Conservation (phyloP, 108 stramenopile genomes). For the Licmophora abbreviata region DNA sequence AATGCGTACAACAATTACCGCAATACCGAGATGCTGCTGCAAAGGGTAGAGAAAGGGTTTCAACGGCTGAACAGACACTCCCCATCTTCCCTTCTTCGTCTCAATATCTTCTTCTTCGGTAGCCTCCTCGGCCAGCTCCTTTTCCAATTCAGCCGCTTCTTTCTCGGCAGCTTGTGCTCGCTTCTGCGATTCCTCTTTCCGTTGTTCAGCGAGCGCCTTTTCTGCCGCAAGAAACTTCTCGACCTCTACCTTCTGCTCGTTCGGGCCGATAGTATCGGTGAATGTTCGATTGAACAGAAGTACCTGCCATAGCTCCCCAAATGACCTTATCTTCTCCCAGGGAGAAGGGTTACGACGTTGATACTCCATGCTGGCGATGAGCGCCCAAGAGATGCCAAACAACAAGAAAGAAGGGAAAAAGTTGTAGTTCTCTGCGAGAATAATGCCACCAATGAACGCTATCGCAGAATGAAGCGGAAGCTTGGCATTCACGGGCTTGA, state of each 20-base stretch:
- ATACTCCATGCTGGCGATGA: background rate
- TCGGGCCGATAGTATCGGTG: slow-evolving; percentile 17
- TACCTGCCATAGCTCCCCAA: slow-evolving; percentile 5
- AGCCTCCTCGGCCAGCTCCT: background rate
- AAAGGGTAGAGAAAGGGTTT: slow-evolving; percentile 13
- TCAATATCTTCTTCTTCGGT: background rate
- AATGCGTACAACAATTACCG: slow-evolving; percentile 25
- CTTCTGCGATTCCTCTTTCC: slow-evolving; percentile 12
- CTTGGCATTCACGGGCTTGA: background rate
- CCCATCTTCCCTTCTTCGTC: background rate
- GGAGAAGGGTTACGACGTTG: background rate
- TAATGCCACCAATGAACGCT: slow-evolving; percentile 33
- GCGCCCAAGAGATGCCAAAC: slow-evolving; percentile 28
- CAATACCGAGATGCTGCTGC: slow-evolving; percentile 10
- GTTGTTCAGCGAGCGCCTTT: slow-evolving; percentile 15
- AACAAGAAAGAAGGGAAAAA: slow-evolving; percentile 44
- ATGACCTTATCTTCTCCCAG: background rate
- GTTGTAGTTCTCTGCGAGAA: slow-evolving; percentile 39
- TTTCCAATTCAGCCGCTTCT: background rate
- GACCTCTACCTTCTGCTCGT: slow-evolving; percentile 26
- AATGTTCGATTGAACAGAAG: slow-evolving; percentile 6
- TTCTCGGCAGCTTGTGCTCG: background rate
- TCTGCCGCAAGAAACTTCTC: slow-evolving; percentile 11
- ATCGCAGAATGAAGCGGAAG: slow-evolving; percentile 45
- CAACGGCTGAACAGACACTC: background rate